These are phyloP conservation scores for Chalciporus piperatus DNA, from an alignment of 768 basidiomycete species.

Conservation along the genomic window DNA sequence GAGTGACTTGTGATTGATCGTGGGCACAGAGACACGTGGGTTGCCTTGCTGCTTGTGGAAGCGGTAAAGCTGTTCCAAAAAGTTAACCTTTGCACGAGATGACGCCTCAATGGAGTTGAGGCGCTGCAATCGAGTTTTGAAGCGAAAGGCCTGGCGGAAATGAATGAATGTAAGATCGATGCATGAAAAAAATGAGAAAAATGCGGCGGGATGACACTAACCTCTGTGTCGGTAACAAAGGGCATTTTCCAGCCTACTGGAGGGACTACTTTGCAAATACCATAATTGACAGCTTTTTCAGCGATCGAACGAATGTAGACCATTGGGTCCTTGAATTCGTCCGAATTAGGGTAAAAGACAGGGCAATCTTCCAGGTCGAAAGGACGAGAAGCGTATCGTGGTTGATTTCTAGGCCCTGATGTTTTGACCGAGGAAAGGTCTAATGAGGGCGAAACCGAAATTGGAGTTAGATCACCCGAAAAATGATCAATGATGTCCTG, in stretches of 20 bases:
- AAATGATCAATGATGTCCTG: constrained; percentile 46
- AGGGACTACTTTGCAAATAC: constrained; percentile 96
- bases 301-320: constrained; percentile 84
- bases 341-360: constrained; percentile 81
- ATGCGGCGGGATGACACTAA: constrained; percentile 38
- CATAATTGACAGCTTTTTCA: constrained; percentile 66
- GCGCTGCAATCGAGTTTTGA: constrained; percentile 92
- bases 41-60: constrained; percentile 97
- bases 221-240: constrained; percentile 93
- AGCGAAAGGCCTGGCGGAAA: constrained; percentile 69
- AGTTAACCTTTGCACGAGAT: constrained; percentile 94
- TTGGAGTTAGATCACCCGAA: constrained; percentile 51
- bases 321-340: constrained; percentile 94
- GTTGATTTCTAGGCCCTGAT: constrained; percentile 44
- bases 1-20: constrained; percentile 87
- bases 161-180: constrained; percentile 24
- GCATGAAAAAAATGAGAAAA: constrained; percentile 23
- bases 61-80: constrained; percentile 93
- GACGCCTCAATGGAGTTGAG: constrained; percentile 97
- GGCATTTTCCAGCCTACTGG: constrained; percentile 94
- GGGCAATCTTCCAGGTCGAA: constrained; percentile 91
- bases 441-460: constrained; percentile 59
- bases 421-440: constrained; percentile 76
- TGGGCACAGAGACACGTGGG: constrained; percentile 85
- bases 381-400: constrained; percentile 50